Evolutionary conservation across 2,329 filamentous ascomycete genomes (phyloP).

Genomic region (Tolypocladium cylindrosporum): DNA sequence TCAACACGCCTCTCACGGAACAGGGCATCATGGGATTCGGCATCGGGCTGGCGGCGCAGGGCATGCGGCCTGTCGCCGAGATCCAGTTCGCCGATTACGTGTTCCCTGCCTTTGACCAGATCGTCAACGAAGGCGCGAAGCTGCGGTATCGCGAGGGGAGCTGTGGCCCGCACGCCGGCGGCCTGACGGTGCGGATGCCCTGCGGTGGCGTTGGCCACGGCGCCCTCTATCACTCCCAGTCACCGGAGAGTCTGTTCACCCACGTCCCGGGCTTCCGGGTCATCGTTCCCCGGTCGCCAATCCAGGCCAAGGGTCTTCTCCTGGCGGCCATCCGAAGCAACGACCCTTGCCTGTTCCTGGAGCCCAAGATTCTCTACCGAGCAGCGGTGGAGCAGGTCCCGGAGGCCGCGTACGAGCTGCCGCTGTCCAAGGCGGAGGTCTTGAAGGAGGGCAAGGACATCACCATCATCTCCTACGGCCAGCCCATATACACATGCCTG

Average conservation of each 20-base stretch:
- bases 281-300: conserved; percentile 74
- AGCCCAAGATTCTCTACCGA: conserved; percentile 87
- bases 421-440: conserved; percentile 76
- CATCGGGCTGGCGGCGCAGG: conserved; percentile 80
- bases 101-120: conserved; percentile 85
- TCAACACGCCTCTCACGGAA: conserved; percentile 91
- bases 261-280: conserved; percentile 81
- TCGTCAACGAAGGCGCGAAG: conserved; percentile 90
- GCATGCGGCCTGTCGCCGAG: conserved; percentile 87
- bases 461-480: conserved; percentile 81
- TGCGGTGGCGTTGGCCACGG: conserved; percentile 85
- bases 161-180: conserved; percentile 54
- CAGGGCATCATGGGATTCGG: conserved; percentile 93
- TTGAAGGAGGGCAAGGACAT: conserved; percentile 71
- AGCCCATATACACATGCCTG: conserved; percentile 76
- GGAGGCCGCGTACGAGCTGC: conserved; percentile 68
- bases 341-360: conserved; percentile 87
- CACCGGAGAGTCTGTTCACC: conserved; percentile 78
- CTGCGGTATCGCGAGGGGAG: conserved; percentile 65
- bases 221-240: conserved; percentile 80
- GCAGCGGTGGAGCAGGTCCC: conserved; percentile 90
- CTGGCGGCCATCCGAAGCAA: conserved; percentile 68
- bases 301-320: conserved; percentile 81
- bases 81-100: conserved; percentile 96
- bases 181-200: conserved; percentile 82